Percentiles rank a stretch among this genome's conserved stretches.
phyloP scores from a whole-genome alignment of 2,329 filamentous ascomycete species.

The Amylocarpus encephaloides region DNA sequence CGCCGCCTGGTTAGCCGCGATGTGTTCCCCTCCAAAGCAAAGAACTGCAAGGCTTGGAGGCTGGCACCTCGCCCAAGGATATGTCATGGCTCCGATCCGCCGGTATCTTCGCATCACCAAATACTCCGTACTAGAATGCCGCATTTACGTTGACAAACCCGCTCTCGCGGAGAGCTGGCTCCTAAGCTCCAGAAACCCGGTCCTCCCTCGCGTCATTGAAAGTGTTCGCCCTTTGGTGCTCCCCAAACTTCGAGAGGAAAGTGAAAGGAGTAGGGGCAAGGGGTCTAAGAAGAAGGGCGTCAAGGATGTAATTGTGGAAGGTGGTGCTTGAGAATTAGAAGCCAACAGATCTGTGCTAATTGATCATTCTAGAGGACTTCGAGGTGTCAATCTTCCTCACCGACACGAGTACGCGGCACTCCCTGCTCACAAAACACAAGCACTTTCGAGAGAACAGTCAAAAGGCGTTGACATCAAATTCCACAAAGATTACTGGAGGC shows the following conservation, averaged over 20 bases:
- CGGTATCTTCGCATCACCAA: constrained; percentile 89
- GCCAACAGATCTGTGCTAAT: background rate
- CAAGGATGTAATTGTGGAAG: constrained; percentile 80
- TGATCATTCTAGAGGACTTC: constrained; percentile 67
- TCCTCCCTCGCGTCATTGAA: constrained; percentile 77
- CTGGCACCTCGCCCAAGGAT: background rate
- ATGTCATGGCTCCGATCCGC: constrained; percentile 73
- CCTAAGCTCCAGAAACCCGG: constrained; percentile 66
- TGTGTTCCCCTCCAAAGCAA: too few relatives aligned
- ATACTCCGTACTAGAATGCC: constrained; percentile 91
- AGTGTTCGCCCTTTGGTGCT: constrained; percentile 79
- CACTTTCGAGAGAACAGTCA: constrained; percentile 57
- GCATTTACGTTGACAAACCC: constrained; percentile 92
- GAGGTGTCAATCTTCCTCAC: constrained; percentile 92
- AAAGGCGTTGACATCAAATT: constrained; percentile 44
- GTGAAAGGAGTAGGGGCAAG: constrained; percentile 49
- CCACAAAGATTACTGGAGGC: constrained; percentile 52
- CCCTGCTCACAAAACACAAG: constrained; percentile 80
- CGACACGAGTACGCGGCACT: constrained; percentile 77
- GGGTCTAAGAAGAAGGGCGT: constrained; percentile 65
- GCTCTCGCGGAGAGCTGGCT: constrained; percentile 78
- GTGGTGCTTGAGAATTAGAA: constrained; percentile 37
- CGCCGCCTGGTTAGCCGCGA: too few relatives aligned
- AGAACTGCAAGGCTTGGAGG: too few relatives aligned
- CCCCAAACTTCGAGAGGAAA: constrained; percentile 86